Percentiles rank a stretch among this genome's conserved stretches.
Evolutionary conservation across 2,329 filamentous ascomycete genomes (phyloP).

Genomic region (Colletotrichum falcatum): DNA sequence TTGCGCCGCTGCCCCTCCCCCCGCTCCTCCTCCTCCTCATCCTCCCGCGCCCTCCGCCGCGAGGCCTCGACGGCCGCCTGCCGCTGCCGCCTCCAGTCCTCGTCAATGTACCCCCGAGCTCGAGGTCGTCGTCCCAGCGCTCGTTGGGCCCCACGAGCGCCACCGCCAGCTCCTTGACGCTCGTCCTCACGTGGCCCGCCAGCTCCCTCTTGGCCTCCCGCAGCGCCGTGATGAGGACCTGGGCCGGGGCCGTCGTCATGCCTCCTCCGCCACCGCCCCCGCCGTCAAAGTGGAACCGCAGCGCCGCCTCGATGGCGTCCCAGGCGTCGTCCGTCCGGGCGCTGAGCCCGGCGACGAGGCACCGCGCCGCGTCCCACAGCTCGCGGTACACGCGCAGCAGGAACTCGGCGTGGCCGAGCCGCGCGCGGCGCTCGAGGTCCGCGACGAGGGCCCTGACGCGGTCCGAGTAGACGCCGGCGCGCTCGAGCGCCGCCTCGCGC

Average conservation of each 20-base stretch:
- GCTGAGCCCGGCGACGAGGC: conserved; percentile 12
- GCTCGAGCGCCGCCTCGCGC: conserved; percentile 15
- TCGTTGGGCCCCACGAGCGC: conserved; percentile 27
- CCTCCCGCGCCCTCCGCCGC: background rate
- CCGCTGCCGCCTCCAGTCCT: conserved; percentile 12
- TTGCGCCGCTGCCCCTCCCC: background rate
- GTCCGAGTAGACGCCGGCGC: conserved; percentile 13
- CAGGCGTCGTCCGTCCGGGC: conserved; percentile 10
- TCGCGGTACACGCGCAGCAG: conserved; percentile 11
- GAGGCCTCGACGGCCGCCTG: background rate
- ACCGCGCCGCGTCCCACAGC: conserved; percentile 29
- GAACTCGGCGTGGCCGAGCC: conserved; percentile 3
- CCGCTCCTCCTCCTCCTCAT: background rate
- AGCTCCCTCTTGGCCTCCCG: conserved; percentile 12
- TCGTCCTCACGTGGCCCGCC: conserved; percentile 1
- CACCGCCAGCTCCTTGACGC: conserved; percentile 22
- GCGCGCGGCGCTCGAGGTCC: background rate
- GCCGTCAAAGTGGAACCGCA: conserved; percentile 13
- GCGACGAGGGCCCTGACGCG: background rate
- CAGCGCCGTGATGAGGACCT: conserved; percentile 2
- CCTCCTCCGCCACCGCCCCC: background rate
- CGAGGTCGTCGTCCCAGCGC: conserved; percentile 1
- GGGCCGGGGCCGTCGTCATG: background rate
- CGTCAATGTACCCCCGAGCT: background rate
- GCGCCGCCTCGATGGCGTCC: conserved; percentile 25